Percentiles rank a stretch among this genome's conserved stretches.
Conservation (phyloP, 352 stramenopile species). For the Phytophthora ohioensis region DNA sequence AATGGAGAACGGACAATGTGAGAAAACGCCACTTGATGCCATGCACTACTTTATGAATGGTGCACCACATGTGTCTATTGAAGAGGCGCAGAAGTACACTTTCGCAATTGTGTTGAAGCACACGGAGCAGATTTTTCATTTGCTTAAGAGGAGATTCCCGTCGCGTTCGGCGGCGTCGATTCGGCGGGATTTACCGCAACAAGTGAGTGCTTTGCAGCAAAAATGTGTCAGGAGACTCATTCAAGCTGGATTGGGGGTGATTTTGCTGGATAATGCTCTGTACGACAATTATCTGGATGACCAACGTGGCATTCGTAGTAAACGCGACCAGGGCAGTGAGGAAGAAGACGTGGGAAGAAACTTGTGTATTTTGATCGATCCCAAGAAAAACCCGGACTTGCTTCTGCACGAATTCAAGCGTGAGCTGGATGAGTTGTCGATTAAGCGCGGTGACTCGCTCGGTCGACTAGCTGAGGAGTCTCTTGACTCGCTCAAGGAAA, state of each 20-base stretch:
- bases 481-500: slow-evolving; percentile 78
- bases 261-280: slow-evolving; percentile 81
- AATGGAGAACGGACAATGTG: slow-evolving; percentile 17
- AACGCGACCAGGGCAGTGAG: slow-evolving; percentile 41
- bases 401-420: slow-evolving; percentile 90
- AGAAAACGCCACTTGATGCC: slow-evolving; percentile 28
- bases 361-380: slow-evolving; percentile 83
- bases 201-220: slow-evolving; percentile 79
- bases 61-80: slow-evolving; percentile 77
- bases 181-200: slow-evolving; percentile 70
- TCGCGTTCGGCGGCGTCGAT: slow-evolving; percentile 76
- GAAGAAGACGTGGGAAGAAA: slow-evolving; percentile 71
- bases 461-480: slow-evolving; percentile 79
- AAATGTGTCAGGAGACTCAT: slow-evolving; percentile 85
- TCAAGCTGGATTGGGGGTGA: slow-evolving; percentile 77
- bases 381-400: slow-evolving; percentile 85
- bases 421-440: slow-evolving; percentile 86
- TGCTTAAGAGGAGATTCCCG: slow-evolving; percentile 74
- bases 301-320: slow-evolving; percentile 23
- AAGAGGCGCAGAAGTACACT: slow-evolving; percentile 91
- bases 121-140: slow-evolving; percentile 77
- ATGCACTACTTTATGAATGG: slow-evolving; percentile 47
- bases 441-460: slow-evolving; percentile 77
- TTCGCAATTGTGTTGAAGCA: slow-evolving; percentile 89
- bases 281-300: slow-evolving; percentile 53